Percentiles rank a stretch among this genome's conserved stretches.
These are phyloP conservation scores for Lupinus albus DNA, from an alignment of 306 rosid genomes.

Conservation along the genomic window DNA sequence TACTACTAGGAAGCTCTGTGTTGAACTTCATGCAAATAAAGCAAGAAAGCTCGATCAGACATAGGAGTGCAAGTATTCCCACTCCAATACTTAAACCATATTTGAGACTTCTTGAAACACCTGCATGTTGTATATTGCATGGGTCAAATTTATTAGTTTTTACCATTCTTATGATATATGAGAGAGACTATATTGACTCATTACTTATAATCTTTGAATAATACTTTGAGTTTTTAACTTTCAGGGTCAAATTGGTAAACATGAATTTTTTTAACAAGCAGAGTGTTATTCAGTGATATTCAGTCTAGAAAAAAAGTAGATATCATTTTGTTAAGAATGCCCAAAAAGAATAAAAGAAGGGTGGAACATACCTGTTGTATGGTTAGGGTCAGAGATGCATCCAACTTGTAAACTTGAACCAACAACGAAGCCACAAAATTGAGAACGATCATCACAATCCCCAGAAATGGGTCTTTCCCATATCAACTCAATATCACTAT, in stretches of 20 bases:
- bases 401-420: constrained; percentile 6
- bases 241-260: too few species aligned
- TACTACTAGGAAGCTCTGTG: background rate
- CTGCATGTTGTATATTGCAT: constrained; percentile 34
- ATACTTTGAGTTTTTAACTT: too few species aligned
- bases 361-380: constrained; percentile 40
- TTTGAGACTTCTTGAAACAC: constrained; percentile 53
- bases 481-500: constrained; percentile 27
- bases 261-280: too few species aligned
- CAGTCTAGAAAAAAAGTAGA: too few species aligned
- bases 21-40: constrained; percentile 30
- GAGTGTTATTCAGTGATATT: too few species aligned
- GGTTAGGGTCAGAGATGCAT: constrained; percentile 33
- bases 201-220: too few species aligned
- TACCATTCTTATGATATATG: too few species aligned
- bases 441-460: constrained; percentile 31
- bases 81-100: constrained; percentile 57
- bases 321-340: too few species aligned
- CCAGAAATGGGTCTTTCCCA: constrained; percentile 51
- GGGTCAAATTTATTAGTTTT: too few species aligned
- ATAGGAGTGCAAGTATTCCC: constrained; percentile 54
- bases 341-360: background rate
- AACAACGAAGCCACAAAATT: constrained; percentile 40
- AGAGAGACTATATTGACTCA: too few species aligned
- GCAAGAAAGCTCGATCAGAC: constrained; percentile 44